Base-by-base conservation (phyloP, 2,329 filamentous ascomycete genomes). In the Moelleriella libera region DNA sequence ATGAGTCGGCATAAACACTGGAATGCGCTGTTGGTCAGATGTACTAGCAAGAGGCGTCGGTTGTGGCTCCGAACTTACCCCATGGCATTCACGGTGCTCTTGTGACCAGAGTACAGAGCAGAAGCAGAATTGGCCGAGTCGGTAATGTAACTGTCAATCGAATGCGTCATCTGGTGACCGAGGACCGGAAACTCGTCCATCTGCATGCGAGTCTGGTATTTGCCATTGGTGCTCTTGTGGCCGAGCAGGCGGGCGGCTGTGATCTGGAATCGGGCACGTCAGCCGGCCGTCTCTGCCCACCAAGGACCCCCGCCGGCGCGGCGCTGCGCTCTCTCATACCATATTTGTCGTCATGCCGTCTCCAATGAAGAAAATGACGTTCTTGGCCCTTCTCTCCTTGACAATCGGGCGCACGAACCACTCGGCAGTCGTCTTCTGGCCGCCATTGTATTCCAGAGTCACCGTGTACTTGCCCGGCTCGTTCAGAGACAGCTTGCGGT, bases 141-240 rank as follows among this genome's bases (percentile, higher is more conserved):
- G 39, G 86, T 92, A 60, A 92, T 90, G 71, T 85, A 90, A 45
- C 73, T 80, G 67, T 90, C 85, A 59, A 92, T 78, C 1, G 85
- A 89, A 65, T 90, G 85, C 9, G 86, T 89, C 82, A 92, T 90
- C 66, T 90, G 86, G 63, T 94, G 87, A 21, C 87, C 87, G 9
- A 90, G 61, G n/a, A 89, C 76, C 3, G 87, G 86, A 66, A 92
- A 92, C 59, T 88, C 75, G 68, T 94, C 87, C 70, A 94, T 72
- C 58, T 79, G 74, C 74, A 94, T 75, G 48, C 72, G 75, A 49
- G 75, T 79, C 69, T 87, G 81, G 63, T 90, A 94, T 63, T 84
- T 85, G 55, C 87, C 87, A 59, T 94, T 92, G 71, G 90, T 75
- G 54, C 75, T 82, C 70, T 87, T 83, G 71, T 94, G 87, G 14